A percentile compares a stretch with the other conserved stretches of the same genome.
Conservation (phyloP, 768 basidiomycete species). For the Tylopilus subfusipes region DNA sequence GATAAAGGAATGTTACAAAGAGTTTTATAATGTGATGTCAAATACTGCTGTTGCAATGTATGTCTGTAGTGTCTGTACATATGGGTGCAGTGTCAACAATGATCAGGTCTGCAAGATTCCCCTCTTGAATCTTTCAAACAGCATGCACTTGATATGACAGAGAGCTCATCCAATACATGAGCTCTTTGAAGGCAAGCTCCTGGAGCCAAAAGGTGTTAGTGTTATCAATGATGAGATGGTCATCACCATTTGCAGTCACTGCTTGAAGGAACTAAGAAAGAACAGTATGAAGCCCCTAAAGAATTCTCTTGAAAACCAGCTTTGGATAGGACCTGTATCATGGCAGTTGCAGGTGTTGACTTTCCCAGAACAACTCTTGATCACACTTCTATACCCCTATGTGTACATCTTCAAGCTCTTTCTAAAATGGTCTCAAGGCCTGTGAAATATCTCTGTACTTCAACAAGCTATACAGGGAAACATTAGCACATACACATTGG, state of each 20-base stretch:
- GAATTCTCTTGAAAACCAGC: background rate
- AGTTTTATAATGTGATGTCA: too few species aligned
- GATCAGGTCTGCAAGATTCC: too few species aligned
- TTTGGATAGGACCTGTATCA: background rate
- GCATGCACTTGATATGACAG: too few species aligned
- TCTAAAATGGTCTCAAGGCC: background rate
- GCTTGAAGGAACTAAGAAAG: too few species aligned
- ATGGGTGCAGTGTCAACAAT: too few species aligned
- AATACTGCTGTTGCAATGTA: too few species aligned
- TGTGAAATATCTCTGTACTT: background rate
- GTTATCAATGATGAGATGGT: too few species aligned
- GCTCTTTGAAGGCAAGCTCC: background rate
- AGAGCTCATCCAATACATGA: background rate
- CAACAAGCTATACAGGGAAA: background rate
- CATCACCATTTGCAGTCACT: too few species aligned
- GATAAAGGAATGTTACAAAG: too few species aligned
- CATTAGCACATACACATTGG: background rate
- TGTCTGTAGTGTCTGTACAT: too few species aligned
- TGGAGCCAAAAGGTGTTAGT: background rate
- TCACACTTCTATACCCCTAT: background rate
- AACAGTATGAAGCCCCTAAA: background rate
- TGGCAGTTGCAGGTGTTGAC: background rate
- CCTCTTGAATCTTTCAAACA: too few species aligned
- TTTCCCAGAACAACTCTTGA: background rate
- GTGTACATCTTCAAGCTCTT: background rate